Conservation (phyloP, 176 grass and related monocot genomes). For the Dendrocalamus sinicus region DNA sequence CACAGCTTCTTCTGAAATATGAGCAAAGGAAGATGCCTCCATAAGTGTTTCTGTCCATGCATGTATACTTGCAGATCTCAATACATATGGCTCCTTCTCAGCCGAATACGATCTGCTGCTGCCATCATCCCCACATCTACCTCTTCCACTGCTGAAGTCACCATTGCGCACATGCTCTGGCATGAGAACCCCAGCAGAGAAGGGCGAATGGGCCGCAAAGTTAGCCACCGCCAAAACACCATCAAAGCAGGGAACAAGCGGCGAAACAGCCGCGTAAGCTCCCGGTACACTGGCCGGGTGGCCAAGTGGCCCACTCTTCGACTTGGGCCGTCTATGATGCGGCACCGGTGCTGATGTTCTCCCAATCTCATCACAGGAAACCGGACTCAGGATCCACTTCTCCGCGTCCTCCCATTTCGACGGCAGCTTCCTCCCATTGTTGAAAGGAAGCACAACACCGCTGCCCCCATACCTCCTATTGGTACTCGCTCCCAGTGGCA, state of each 20-base stretch:
- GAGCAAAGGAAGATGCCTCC: conserved; percentile 87
- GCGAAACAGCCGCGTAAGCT: conserved; percentile 61
- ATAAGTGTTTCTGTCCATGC: conserved; percentile 90
- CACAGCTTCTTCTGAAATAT: conserved; percentile 62
- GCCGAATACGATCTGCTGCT: conserved; percentile 57
- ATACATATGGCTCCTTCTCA: conserved; percentile 68
- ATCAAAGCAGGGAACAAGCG: conserved; percentile 69
- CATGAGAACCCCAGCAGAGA: conserved; percentile 83
- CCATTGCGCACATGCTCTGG: conserved; percentile 53
- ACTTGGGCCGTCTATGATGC: conserved; percentile 88
- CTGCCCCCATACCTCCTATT: conserved; percentile 69
- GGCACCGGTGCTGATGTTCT: conserved; percentile 63
- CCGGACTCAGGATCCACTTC: conserved; percentile 94
- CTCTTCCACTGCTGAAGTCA: conserved; percentile 51
- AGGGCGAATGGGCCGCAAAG: conserved; percentile 73
- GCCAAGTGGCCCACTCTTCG: conserved; percentile 95
- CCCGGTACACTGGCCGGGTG: conserved; percentile 53
- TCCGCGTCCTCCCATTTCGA: conserved; percentile 99
- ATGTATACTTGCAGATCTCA: conserved; percentile 80
- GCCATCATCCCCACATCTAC: conserved; percentile 45
- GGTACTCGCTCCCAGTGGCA: conserved; percentile 57
- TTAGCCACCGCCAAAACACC: conserved; percentile 57
- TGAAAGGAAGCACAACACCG: conserved; percentile 80
- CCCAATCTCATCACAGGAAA: conserved; percentile 65
- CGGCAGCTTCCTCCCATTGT: conserved; percentile 83